Evolutionary conservation across 495 filamentous ascomycete species (phyloP).

Genomic region (Aspergillus ellipticus): DNA sequence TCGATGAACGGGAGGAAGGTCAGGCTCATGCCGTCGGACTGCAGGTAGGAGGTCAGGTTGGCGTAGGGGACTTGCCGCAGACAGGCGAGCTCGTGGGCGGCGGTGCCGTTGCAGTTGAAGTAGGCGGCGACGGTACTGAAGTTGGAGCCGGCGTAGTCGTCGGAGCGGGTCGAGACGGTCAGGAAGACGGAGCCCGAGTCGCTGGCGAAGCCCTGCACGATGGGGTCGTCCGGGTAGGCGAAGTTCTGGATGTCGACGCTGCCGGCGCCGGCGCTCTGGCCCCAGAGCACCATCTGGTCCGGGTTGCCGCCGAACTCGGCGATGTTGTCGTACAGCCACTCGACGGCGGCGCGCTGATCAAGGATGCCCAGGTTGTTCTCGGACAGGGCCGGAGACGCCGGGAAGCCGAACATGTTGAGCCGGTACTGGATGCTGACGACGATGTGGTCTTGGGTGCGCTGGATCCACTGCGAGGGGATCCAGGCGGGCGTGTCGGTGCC

Average conservation of each 20-base stretch:
- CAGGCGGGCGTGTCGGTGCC: slow-evolving; percentile 11
- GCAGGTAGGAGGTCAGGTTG: slow-evolving; percentile 28
- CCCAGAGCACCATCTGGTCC: slow-evolving; percentile 39
- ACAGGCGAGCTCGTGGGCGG: slow-evolving; percentile 31
- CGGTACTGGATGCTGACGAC: slow-evolving; percentile 19
- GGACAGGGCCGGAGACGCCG: slow-evolving; percentile 5
- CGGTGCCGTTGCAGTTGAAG: slow-evolving; percentile 32
- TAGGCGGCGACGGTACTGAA: slow-evolving; percentile 37
- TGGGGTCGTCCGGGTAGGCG: slow-evolving; percentile 5
- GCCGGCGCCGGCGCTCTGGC: slow-evolving; percentile 29
- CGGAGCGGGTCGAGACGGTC: not conserved
- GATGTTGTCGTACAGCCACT: slow-evolving; percentile 27
- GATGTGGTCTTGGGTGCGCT: slow-evolving; percentile 12
- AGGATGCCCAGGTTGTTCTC: slow-evolving; percentile 48
- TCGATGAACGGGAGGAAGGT: not conserved
- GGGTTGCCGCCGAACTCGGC: slow-evolving; percentile 22
- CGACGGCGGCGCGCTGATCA: slow-evolving; percentile 56
- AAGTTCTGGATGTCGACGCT: slow-evolving; percentile 6
- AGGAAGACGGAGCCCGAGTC: slow-evolving; percentile 1
- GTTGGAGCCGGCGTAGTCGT: slow-evolving; percentile 11
- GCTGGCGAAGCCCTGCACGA: not conserved
- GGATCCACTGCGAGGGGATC: slow-evolving; percentile 10
- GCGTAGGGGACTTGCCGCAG: slow-evolving; percentile 32
- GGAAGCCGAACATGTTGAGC: slow-evolving; percentile 17
- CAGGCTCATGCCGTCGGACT: not conserved